These are phyloP conservation scores for Rhodotorula sp. DNA, from an alignment of 1,284 basidiomycete species.

Conservation along the genomic window DNA sequence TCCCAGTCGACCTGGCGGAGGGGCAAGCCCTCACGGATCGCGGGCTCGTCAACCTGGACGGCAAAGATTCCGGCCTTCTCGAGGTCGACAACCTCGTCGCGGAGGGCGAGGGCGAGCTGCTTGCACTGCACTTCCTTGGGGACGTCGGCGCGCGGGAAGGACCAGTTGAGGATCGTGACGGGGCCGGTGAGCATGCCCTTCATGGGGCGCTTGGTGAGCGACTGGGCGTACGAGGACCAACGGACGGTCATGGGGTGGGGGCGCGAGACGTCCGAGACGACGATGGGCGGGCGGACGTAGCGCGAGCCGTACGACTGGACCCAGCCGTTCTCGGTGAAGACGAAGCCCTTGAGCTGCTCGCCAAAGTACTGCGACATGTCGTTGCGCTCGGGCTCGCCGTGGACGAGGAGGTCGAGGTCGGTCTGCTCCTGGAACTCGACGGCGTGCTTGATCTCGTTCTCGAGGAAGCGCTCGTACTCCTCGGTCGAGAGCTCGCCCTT, in stretches of 20 bases:
- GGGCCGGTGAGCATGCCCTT: slow-evolving; percentile 87
- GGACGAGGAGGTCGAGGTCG: slow-evolving; percentile 95
- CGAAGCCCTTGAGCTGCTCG: slow-evolving; percentile 92
- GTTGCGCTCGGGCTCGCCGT: slow-evolving; percentile 79
- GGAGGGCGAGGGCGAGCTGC: slow-evolving; percentile 96
- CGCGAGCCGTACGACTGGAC: slow-evolving; percentile 97
- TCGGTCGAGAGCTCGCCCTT: slow-evolving; percentile 85
- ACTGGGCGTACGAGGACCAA: slow-evolving; percentile 97
- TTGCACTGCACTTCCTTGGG: slow-evolving; percentile 95
- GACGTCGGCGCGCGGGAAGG: slow-evolving; percentile 99
- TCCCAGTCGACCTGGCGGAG: slow-evolving; percentile 94
- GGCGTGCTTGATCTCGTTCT: slow-evolving; percentile 93
- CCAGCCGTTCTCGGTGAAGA: slow-evolving; percentile 98
- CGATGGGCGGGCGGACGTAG: slow-evolving; percentile 98
- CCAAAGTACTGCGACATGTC: slow-evolving; percentile 78
- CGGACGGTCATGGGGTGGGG: slow-evolving; percentile 90
- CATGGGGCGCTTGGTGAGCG: slow-evolving; percentile 89
- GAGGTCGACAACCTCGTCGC: slow-evolving; percentile 97
- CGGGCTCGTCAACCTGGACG: slow-evolving; percentile 99
- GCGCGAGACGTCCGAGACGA: slow-evolving; percentile 97
- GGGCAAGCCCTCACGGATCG: slow-evolving; percentile 97
- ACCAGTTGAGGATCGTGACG: slow-evolving; percentile 92
- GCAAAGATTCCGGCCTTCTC: slow-evolving; percentile 96
- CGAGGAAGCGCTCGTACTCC: slow-evolving; percentile 97
- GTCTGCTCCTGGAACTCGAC: slow-evolving; percentile 96